Evolutionary conservation across 169 alveolate genomes (phyloP).

Genomic region (Cyclospora cayetanensis): DNA sequence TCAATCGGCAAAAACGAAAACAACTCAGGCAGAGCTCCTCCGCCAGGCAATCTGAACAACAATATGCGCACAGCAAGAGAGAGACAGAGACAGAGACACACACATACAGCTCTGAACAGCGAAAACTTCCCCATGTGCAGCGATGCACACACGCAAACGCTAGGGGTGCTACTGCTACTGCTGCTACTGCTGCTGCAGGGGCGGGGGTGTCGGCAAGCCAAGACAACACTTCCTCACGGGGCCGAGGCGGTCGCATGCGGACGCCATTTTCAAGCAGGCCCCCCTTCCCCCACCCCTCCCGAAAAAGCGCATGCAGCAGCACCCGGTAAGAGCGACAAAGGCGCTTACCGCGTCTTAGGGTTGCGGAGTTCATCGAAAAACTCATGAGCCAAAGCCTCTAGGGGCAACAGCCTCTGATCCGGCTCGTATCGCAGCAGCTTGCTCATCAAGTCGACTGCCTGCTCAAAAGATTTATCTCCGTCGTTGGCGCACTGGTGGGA

Average conservation of each 20-base stretch:
- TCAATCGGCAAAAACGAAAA: slow-evolving; percentile 74
- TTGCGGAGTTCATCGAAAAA: slow-evolving; percentile 94
- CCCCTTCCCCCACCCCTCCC: too few species aligned
- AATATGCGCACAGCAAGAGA: background rate
- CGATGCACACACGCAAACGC: too few species aligned
- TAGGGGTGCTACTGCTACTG: too few species aligned
- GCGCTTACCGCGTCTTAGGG: slow-evolving; percentile 67
- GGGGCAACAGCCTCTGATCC: slow-evolving; percentile 84
- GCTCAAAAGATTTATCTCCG: slow-evolving; percentile 81
- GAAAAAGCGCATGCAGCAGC: too few species aligned
- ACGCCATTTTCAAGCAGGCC: background rate
- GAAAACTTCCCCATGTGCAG: background rate
- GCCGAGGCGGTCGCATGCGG: background rate
- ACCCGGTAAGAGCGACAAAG: too few species aligned
- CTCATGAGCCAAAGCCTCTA: slow-evolving; percentile 92
- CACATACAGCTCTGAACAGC: background rate
- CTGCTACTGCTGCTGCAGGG: background rate
- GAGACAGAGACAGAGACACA: background rate
- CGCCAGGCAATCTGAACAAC: slow-evolving; percentile 68
- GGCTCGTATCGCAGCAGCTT: slow-evolving; percentile 89
- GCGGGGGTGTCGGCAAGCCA: too few species aligned
- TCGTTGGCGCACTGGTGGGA: slow-evolving; percentile 71
- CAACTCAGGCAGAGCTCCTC: slow-evolving; percentile 76
- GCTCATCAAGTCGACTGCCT: slow-evolving; percentile 85
- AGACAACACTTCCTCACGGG: too few species aligned